Base-by-base conservation (phyloP, 768 basidiomycete species). In the Tulasnella sp. region DNA sequence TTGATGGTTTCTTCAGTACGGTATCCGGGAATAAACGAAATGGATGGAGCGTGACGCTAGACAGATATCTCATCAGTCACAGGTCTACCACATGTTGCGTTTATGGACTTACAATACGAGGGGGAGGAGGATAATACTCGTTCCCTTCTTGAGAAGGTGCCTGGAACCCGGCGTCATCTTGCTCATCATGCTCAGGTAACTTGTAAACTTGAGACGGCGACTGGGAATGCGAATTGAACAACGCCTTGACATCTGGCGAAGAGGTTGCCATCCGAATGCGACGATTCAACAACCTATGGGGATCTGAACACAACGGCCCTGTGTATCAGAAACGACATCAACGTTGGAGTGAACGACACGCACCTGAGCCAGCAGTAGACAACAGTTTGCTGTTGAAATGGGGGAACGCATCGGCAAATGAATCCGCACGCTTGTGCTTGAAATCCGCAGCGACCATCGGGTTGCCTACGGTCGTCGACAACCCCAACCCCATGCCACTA, bases 361-460 rank as follows among this genome's bases (percentile, higher is more conserved):
- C 46, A 21, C 41, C 57, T 5, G 57, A 27, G 14, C 59, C 52
- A 2, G 66, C 57, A 19, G 85, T 83, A 14, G 91, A 83, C 46
- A 96, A 75, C 1, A 96, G 81, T 69, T 92, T 96, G 72, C 88
- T 90, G 67, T 96, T 90, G 68, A 96, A 94, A 69, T 94, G 91
- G 23, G 91, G 87, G 76, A 94, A 93, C 1, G 92, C 88, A 66
- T 94, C 91, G 32, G 91, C 84, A 65, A 94, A 93, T 1, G 91
- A 90, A 65, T 97, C 93, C 6, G 84, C 85, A 43, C 90, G 77
- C 69, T 84, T 90, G 68, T 87, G 88, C 49, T 6, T 63, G 62
- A 17, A 64, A 65, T 59, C 62, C n/a, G n/a, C n/a, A n/a, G n/a
- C n/a, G n/a, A 67, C 21, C 2, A 66, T 57, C 42, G 63, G 61